A percentile compares a stretch with the other conserved stretches of the same genome.
phyloP scores from a whole-genome alignment of 179 eudicot genomes.

The Actinidia arguta region DNA sequence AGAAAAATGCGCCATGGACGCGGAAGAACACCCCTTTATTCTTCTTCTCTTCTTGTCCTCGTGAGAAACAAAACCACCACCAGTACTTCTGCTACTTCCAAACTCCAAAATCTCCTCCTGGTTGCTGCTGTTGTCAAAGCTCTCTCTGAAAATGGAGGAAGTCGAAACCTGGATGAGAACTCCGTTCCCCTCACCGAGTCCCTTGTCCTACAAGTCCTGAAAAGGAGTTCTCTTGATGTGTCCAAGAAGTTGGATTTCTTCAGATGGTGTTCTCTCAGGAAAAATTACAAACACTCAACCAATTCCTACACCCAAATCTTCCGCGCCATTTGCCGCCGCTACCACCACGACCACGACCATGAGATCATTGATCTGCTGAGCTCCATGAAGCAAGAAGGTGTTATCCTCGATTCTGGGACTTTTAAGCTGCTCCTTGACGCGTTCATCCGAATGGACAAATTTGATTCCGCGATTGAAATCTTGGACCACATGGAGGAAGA shows the following conservation, averaged over 20 bases:
- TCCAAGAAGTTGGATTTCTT: conserved; percentile 73
- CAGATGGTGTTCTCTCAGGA: conserved; percentile 63
- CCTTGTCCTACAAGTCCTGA: conserved; percentile 62
- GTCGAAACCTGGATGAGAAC: conserved; percentile 49
- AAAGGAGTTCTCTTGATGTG: conserved; percentile 50
- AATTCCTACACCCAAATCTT: conserved; percentile 62
- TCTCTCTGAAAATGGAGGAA: conserved; percentile 65
- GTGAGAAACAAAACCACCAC: conserved; percentile 15
- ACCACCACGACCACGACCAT: conserved; percentile 33
- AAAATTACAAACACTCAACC: conserved; percentile 64
- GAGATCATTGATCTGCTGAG: conserved; percentile 46
- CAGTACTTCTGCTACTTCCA: not conserved
- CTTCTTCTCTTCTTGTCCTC: not conserved
- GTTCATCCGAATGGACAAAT: conserved; percentile 60
- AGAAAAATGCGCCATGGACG: conserved; percentile 23
- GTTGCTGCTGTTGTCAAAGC: conserved; percentile 67
- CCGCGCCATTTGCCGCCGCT: conserved; percentile 45
- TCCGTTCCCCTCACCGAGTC: conserved; percentile 61
- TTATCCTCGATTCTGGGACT: conserved; percentile 61
- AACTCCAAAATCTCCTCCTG: conserved; percentile 53
- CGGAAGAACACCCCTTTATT: not conserved
- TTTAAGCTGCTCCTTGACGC: conserved; percentile 77
- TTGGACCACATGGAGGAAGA: conserved; percentile 68
- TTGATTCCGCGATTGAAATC: conserved; percentile 69
- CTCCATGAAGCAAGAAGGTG: conserved; percentile 67